phyloP scores from a whole-genome alignment of 2,329 filamentous ascomycete species.

The Aureobasidium namibiae region DNA sequence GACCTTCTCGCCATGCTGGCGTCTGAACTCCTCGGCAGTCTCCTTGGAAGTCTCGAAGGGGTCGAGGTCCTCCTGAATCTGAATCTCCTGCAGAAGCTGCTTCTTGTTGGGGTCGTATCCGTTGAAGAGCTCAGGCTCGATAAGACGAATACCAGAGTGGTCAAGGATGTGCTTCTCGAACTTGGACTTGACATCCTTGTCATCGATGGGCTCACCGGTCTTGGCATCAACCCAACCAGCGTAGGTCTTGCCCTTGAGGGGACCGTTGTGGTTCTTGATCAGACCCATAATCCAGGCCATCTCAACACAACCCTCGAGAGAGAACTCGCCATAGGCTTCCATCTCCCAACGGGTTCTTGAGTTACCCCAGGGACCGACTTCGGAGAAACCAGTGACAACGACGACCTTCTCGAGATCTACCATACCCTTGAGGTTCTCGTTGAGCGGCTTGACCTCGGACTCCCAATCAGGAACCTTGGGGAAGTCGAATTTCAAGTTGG shows the following conservation, averaged over 20 bases:
- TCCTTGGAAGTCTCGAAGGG: conserved; percentile 97
- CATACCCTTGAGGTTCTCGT: conserved; percentile 88
- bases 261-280: conserved; percentile 96
- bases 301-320: conserved; percentile 92
- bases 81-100: conserved; percentile 93
- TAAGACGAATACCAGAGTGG: conserved; percentile 93
- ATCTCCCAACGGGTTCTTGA: conserved; percentile 98
- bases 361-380: conserved; percentile 97
- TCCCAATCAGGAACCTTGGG: conserved; percentile 87
- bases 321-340: conserved; percentile 95
- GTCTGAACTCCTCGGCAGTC: conserved; percentile 93
- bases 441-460: conserved; percentile 78
- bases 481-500: conserved; percentile 98
- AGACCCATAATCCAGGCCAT: conserved; percentile 99
- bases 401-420: conserved; percentile 97
- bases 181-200: conserved; percentile 95
- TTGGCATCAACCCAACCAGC: conserved; percentile 95
- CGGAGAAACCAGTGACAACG: conserved; percentile 91
- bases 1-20: conserved; percentile 93
- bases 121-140: conserved; percentile 92
- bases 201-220: conserved; percentile 88
- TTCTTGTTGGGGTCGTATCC: conserved; percentile 99
- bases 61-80: conserved; percentile 93
- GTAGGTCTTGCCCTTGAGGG: conserved; percentile 91
- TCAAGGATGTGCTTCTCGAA: conserved; percentile 97